Evolutionary conservation across 257 asterid species (phyloP).

Genomic region (Solanum tarapatanum): DNA sequence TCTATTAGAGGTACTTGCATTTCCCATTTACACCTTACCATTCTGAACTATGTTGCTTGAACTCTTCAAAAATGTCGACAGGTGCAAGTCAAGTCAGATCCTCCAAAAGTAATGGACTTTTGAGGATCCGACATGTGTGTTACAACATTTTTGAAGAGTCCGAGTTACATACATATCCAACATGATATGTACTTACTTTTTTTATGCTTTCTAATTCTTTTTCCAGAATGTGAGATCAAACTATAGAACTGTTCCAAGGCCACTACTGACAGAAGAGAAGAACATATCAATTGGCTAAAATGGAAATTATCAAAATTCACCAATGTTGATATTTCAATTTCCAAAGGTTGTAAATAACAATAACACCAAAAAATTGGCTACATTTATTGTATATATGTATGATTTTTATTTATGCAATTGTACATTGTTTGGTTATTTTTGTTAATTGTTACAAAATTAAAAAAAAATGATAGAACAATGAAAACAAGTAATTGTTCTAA

Average conservation of each 20-base stretch:
- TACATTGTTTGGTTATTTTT: neutral
- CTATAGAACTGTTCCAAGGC: slow-evolving; percentile 40
- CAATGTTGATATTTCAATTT: neutral
- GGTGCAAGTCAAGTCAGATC: neutral
- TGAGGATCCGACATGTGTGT: neutral
- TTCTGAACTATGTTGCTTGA: neutral
- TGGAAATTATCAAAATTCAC: neutral
- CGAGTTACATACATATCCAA: neutral
- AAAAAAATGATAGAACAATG: neutral
- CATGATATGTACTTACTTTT: neutral
- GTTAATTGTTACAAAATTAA: neutral
- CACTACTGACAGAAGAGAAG: slow-evolving; percentile 22
- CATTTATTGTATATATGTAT: neutral
- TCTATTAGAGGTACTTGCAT: slow-evolving; percentile 58
- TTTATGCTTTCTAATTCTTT: neutral
- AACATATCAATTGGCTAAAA: slow-evolving; percentile 16
- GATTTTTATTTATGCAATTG: neutral
- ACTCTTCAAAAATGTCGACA: neutral
- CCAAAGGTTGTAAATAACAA: neutral
- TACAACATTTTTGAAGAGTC: neutral
- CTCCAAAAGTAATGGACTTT: neutral
- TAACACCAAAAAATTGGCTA: neutral
- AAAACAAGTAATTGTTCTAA: neutral
- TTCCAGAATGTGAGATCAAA: slow-evolving; percentile 74
- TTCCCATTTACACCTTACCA: neutral